Evolutionary conservation across 73 alveolate genomes (phyloP).

Genomic region (Paramecium biaurelia): DNA sequence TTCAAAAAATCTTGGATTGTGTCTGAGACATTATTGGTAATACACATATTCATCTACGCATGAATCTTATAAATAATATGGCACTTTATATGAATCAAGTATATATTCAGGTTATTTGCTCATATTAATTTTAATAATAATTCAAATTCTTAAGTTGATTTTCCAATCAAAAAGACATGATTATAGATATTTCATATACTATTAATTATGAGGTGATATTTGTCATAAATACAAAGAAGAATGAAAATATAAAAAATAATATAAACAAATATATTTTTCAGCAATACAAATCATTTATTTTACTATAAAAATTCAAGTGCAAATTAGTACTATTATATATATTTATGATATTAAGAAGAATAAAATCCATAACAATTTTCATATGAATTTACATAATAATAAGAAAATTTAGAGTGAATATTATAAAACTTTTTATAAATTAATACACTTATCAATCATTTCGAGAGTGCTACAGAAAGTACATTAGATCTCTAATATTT

Average conservation of each 20-base stretch:
- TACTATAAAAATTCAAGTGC: too few species aligned
- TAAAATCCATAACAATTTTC: too few species aligned
- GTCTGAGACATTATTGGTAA: slow-evolving; percentile 38
- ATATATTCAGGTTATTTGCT: slow-evolving; percentile 7
- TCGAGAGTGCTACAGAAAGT: background rate
- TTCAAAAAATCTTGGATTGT: slow-evolving; percentile 13
- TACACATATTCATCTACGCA: slow-evolving; percentile 24
- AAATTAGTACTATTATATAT: too few species aligned
- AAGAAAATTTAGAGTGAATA: too few species aligned
- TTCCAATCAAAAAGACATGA: background rate
- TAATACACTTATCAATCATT: background rate
- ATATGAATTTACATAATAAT: too few species aligned
- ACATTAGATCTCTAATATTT: background rate
- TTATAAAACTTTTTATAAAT: background rate
- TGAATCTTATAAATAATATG: slow-evolving; percentile 16
- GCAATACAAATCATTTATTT: too few species aligned
- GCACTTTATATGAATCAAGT: slow-evolving; percentile 13
- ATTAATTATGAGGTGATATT: too few species aligned
- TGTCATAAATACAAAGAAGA: background rate
- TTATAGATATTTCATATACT: too few species aligned
- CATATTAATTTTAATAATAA: background rate
- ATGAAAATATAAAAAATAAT: too few species aligned
- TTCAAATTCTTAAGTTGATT: background rate
- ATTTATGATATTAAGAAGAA: too few species aligned
- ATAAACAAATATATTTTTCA: too few species aligned